Evolutionary conservation across 305 asterid species (phyloP).

Genomic region (Fraxinus nigra): DNA sequence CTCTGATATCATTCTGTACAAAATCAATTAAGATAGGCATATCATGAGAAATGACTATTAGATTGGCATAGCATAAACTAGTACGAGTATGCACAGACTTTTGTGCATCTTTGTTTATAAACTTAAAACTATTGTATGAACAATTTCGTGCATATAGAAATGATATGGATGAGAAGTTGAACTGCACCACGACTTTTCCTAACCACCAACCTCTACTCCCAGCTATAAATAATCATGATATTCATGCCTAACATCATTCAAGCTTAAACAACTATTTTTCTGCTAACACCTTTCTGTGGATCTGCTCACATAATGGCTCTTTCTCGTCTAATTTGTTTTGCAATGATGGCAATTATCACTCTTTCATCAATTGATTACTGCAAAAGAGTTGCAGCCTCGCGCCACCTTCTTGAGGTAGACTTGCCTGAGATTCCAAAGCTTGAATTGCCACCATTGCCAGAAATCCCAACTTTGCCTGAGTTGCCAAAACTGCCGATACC

Average conservation of each 20-base stretch:
- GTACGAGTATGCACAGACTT: not conserved
- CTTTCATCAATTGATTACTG: slow-evolving; percentile 10
- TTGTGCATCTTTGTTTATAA: not conserved
- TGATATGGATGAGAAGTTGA: slow-evolving; percentile 31
- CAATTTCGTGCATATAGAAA: not conserved
- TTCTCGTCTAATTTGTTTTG: slow-evolving; percentile 13
- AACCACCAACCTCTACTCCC: slow-evolving; percentile 22
- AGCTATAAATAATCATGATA: slow-evolving; percentile 8
- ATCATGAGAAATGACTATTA: not conserved
- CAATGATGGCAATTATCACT: not conserved
- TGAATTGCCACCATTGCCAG: slow-evolving; percentile 9
- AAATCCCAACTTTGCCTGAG: not conserved
- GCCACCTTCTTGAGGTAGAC: slow-evolving; percentile 25
- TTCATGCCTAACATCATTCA: slow-evolving; percentile 3
- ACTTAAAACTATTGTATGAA: not conserved
- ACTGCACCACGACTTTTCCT: slow-evolving; percentile 16
- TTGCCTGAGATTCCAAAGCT: slow-evolving; percentile 6
- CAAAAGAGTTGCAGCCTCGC: slow-evolving; percentile 20
- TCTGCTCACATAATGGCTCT: slow-evolving; percentile 11
- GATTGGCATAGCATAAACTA: not conserved
- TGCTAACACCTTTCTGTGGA: not conserved
- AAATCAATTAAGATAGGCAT: not conserved
- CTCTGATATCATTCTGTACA: not conserved
- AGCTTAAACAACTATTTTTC: not conserved
- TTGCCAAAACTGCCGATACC: not conserved